Percentiles rank a stretch among this genome's conserved stretches.
Conservation (phyloP, 306 rosid species). For the Prunus armeniaca region DNA sequence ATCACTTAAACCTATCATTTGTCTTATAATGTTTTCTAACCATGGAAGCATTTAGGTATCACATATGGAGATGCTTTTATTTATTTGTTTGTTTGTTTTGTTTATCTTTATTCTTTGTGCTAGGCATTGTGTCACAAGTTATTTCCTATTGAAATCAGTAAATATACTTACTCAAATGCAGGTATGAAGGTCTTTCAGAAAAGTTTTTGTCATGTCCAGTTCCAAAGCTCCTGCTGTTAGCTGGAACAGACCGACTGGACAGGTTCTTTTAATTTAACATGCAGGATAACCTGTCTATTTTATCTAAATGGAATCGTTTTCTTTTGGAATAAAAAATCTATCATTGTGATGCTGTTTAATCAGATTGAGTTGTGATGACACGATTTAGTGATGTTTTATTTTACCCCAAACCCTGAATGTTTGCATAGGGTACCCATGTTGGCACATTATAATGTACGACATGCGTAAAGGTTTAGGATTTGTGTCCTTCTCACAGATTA, state of each 20-base stretch:
- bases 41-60: not conserved
- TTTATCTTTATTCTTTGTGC: not conserved
- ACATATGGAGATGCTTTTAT: not conserved
- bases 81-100: not conserved
- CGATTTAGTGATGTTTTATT: not conserved
- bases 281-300: constrained; percentile 8
- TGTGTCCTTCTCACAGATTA: not conserved
- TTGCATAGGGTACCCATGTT: not conserved
- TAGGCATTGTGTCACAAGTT: not conserved
- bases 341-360: constrained; percentile 17
- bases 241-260: constrained; percentile 97
- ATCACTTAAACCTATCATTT: not conserved
- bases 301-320: not conserved
- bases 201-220: constrained; percentile 71
- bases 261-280: constrained; percentile 42
- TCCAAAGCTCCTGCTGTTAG: constrained; percentile 88
- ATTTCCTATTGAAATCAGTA: not conserved
- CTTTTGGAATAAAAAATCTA: not conserved
- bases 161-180: constrained; percentile 23
- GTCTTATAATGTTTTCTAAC: not conserved
- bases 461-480: not conserved
- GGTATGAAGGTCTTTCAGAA: constrained; percentile 99
- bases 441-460: not conserved
- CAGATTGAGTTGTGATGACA: not conserved
- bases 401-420: not conserved